Conservation (phyloP, 768 basidiomycete genomes). For the Paxillus involutus region DNA sequence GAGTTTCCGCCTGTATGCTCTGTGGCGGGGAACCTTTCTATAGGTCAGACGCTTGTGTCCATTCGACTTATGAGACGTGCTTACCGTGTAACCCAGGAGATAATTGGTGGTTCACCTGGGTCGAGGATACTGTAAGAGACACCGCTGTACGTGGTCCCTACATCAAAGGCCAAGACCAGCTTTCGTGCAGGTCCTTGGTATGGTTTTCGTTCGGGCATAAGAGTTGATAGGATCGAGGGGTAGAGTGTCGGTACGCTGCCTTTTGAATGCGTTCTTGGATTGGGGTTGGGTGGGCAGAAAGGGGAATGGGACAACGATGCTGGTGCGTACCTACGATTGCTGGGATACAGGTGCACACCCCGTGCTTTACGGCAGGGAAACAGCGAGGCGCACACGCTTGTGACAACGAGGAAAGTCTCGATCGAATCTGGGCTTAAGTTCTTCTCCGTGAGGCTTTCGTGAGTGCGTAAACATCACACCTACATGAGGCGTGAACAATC, state of each 20-base stretch:
- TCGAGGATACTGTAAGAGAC: slow-evolving; percentile 41
- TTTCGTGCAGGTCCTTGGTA: slow-evolving; percentile 42
- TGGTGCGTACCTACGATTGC: not conserved
- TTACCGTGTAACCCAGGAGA: slow-evolving; percentile 25
- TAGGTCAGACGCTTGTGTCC: slow-evolving; percentile 5
- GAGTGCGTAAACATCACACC: not conserved
- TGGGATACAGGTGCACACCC: not conserved
- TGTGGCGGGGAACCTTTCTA: slow-evolving; percentile 44
- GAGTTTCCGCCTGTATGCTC: slow-evolving; percentile 45
- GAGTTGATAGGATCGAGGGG: not conserved
- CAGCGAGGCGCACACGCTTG: slow-evolving; percentile 12
- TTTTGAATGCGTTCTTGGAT: not conserved
- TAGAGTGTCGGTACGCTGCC: not conserved
- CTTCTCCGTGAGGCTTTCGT: slow-evolving; percentile 6
- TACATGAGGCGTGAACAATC: not conserved
- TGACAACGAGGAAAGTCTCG: not conserved
- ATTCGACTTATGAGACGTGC: not conserved
- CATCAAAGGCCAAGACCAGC: slow-evolving; percentile 50
- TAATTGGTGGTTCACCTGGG: slow-evolving; percentile 27
- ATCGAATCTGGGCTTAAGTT: slow-evolving; percentile 8
- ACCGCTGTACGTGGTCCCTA: slow-evolving; percentile 53
- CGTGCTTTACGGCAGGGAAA: slow-evolving; percentile 10
- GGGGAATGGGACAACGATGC: not conserved
- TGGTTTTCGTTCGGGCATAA: slow-evolving; percentile 32
- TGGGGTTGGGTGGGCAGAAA: not conserved